These are phyloP conservation scores for Neurospora sp. DNA, from an alignment of 495 filamentous ascomycete genomes.

Conservation along the genomic window DNA sequence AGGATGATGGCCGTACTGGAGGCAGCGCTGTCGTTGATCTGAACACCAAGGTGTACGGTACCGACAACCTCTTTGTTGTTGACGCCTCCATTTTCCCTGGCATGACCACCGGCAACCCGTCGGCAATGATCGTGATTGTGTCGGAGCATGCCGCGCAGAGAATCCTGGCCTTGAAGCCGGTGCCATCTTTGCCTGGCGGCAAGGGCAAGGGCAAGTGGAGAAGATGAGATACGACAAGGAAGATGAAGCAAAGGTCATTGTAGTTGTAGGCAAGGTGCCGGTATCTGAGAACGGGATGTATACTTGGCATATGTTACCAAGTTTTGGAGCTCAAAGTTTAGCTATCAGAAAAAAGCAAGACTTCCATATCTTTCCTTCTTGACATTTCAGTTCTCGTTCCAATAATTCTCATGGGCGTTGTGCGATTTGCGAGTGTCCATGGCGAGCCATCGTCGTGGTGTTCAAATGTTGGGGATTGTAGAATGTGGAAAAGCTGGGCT, in stretches of 20 bases:
- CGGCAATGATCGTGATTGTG: conserved; percentile 48
- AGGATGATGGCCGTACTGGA: conserved; percentile 51
- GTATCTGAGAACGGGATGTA: neutral
- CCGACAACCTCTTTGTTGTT: conserved; percentile 57
- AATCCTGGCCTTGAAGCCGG: conserved; percentile 13
- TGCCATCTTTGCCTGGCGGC: neutral
- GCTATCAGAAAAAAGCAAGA: neutral
- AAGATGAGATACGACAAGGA: neutral
- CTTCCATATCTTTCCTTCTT: neutral
- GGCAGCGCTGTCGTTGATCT: conserved; percentile 60
- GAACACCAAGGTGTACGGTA: conserved; percentile 64
- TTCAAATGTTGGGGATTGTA: neutral
- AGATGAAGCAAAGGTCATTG: neutral
- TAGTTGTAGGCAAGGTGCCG: neutral
- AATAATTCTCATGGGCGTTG: neutral
- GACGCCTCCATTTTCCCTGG: conserved; percentile 58
- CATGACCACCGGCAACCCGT: conserved; percentile 51
- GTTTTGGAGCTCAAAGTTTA: neutral
- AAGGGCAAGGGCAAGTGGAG: neutral
- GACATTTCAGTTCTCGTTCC: neutral
- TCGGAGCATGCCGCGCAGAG: conserved; percentile 44
- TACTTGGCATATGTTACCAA: neutral
- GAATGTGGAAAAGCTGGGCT: accelerated
- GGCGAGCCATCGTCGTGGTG: neutral
- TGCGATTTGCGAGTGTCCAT: neutral